Percentiles rank a stretch among this genome's conserved stretches.
Conservation (phyloP, 2,329 filamentous ascomycete genomes). For the Pezicula rhizophila region DNA sequence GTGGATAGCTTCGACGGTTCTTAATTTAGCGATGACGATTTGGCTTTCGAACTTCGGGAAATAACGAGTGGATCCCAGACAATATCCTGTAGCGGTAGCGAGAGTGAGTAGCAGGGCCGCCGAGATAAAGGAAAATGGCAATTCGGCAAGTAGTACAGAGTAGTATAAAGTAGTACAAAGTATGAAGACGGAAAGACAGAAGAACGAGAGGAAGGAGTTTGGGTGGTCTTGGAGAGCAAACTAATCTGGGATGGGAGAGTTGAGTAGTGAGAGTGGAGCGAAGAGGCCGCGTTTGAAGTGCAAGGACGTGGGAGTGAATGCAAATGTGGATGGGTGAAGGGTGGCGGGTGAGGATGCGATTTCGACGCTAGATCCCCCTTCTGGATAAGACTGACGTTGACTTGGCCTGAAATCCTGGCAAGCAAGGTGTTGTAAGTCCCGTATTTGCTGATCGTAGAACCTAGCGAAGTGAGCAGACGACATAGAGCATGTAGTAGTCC, state of each 20-base stretch:
- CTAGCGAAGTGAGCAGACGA: too few species aligned
- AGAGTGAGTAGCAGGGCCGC: not conserved
- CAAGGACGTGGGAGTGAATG: too few species aligned
- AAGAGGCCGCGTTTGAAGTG: too few species aligned
- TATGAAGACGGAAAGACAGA: not conserved
- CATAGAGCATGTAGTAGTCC: too few species aligned
- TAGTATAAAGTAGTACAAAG: not conserved
- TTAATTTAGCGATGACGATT: not conserved
- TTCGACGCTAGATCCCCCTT: too few species aligned
- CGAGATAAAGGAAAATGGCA: not conserved
- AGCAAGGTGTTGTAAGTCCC: too few species aligned
- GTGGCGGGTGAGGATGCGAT: too few species aligned
- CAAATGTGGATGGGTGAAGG: too few species aligned
- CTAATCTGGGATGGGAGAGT: not conserved
- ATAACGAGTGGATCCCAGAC: not conserved
- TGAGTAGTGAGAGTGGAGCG: too few species aligned
- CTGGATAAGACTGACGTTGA: too few species aligned
- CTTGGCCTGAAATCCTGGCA: too few species aligned
- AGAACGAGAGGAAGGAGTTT: not conserved
- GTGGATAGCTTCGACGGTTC: not conserved
- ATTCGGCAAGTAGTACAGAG: not conserved
- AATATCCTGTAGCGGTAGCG: not conserved
- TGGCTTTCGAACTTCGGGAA: not conserved
- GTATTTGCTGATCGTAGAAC: too few species aligned
- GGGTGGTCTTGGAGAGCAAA: not conserved